These are phyloP conservation scores for Tolypocladium endophyticum DNA, from an alignment of 2,329 filamentous ascomycete species.

Conservation along the genomic window DNA sequence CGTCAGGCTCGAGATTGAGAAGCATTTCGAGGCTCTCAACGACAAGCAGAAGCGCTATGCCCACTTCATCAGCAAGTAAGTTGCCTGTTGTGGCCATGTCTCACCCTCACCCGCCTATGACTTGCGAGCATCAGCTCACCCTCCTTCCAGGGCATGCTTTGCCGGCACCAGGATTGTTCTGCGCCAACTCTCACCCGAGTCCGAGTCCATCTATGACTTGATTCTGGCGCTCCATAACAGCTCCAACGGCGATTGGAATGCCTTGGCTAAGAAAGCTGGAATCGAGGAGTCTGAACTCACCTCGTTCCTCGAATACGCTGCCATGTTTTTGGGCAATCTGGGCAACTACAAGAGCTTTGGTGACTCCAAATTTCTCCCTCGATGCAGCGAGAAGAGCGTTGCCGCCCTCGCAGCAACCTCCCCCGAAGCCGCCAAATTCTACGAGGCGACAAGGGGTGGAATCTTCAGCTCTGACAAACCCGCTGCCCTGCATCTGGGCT, in stretches of 20 bases:
- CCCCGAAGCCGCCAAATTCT: constrained; percentile 51
- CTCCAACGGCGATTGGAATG: constrained; percentile 60
- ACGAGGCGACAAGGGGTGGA: constrained; percentile 57
- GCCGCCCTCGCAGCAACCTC: constrained; percentile 52
- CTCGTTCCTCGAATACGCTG: constrained; percentile 65
- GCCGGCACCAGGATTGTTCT: constrained; percentile 69
- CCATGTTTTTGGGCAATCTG: constrained; percentile 68
- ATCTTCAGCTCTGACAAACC: constrained; percentile 60
- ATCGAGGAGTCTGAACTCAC: constrained; percentile 54
- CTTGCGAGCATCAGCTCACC: background rate
- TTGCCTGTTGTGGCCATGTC: background rate
- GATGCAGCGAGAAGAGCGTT: constrained; percentile 53
- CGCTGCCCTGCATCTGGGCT: constrained; percentile 65
- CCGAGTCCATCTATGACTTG: constrained; percentile 70
- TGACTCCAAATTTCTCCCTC: constrained; percentile 73
- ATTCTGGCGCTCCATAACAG: constrained; percentile 62
- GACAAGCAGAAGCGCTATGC: constrained; percentile 81
- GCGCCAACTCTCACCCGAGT: constrained; percentile 72
- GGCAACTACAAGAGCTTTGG: constrained; percentile 86
- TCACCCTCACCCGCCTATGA: background rate
- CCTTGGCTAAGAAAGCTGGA: constrained; percentile 51
- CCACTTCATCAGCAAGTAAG: constrained; percentile 74
- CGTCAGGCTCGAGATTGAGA: constrained; percentile 80
- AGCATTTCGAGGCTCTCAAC: constrained; percentile 73
- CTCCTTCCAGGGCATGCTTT: constrained; percentile 55